Evolutionary conservation across 164 flowering plant genomes (phyloP).

Genomic region (Piper betle): DNA sequence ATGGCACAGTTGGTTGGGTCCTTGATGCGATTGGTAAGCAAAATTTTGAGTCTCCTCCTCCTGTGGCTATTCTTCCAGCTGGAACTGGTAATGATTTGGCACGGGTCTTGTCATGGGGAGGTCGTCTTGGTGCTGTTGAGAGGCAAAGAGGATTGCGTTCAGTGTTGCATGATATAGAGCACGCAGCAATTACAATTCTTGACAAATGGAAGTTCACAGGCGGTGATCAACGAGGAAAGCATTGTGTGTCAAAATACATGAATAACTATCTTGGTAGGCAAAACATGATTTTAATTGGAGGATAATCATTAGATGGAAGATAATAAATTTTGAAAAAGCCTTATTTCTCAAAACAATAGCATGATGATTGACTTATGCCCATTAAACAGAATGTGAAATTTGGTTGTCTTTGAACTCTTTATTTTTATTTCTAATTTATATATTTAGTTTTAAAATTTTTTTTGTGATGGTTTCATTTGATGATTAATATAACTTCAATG

Average conservation of each 20-base stretch:
- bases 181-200: slow-evolving; percentile 95
- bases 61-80: slow-evolving; percentile 97
- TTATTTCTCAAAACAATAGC: too few relatives aligned
- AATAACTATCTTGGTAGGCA: slow-evolving; percentile 87
- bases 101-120: slow-evolving; percentile 93
- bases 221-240: slow-evolving; percentile 49
- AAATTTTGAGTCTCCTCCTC: slow-evolving; percentile 95
- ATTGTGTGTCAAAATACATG: slow-evolving; percentile 58
- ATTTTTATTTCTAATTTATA: too few relatives aligned
- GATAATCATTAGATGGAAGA: background rate
- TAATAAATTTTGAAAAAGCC: too few relatives aligned
- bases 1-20: slow-evolving; percentile 99
- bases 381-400: too few relatives aligned
- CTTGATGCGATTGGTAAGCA: slow-evolving; percentile 88
- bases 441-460: too few relatives aligned
- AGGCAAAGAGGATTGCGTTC: slow-evolving; percentile 92
- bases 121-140: slow-evolving; percentile 90
- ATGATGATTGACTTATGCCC: too few relatives aligned
- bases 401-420: too few relatives aligned
- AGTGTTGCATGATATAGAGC: slow-evolving; percentile 70
- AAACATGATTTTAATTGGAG: too few relatives aligned
- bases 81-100: slow-evolving; percentile 99
- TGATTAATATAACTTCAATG: too few relatives aligned
- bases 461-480: too few relatives aligned
- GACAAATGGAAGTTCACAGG: slow-evolving; percentile 87